These are phyloP conservation scores for Astragalus glycyphyllos DNA, from an alignment of 306 rosid species.

Conservation along the genomic window DNA sequence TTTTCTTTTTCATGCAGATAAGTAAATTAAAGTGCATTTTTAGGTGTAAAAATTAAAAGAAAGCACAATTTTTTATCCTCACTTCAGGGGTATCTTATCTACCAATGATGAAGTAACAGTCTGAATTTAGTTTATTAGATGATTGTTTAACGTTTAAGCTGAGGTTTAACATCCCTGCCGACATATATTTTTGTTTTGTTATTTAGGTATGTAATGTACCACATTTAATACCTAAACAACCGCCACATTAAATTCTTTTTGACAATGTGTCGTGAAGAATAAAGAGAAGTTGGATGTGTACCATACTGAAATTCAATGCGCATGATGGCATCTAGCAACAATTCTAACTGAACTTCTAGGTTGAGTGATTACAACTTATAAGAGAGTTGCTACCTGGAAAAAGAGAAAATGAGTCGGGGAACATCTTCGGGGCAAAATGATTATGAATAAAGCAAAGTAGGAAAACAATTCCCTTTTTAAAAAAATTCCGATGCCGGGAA, in stretches of 20 bases:
- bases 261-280: not conserved
- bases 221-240: too few relatives aligned
- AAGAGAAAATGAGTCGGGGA: too few relatives aligned
- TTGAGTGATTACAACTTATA: not conserved
- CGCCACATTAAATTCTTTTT: not conserved
- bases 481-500: constrained; percentile 79
- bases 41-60: not conserved
- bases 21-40: not conserved
- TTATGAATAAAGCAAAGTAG: too few relatives aligned
- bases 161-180: constrained; percentile 39
- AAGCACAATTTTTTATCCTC: too few relatives aligned
- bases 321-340: not conserved
- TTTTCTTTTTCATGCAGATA: not conserved
- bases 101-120: not conserved
- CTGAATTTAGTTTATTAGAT: not conserved
- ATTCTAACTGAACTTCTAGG: not conserved
- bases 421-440: too few relatives aligned
- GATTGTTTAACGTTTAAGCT: not conserved
- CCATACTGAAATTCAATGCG: not conserved
- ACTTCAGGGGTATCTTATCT: not conserved
- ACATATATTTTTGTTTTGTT: not conserved
- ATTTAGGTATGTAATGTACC: not conserved
- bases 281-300: not conserved
- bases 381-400: too few relatives aligned
- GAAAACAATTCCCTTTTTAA: too few relatives aligned